These are phyloP conservation scores for Dictyostelium citrinum DNA, from an alignment of 78 protist species.

Conservation along the genomic window DNA sequence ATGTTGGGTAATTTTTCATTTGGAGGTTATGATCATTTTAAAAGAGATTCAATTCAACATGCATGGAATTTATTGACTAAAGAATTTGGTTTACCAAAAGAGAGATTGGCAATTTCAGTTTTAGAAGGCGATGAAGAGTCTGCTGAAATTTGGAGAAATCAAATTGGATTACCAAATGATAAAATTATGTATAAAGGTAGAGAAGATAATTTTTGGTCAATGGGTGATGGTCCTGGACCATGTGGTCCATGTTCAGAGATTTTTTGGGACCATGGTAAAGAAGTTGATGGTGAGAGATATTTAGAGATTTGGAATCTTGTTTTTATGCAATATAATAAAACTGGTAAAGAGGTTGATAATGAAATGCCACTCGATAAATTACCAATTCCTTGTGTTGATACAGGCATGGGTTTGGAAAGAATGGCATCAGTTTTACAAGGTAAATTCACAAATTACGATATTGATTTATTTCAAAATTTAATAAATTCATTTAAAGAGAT, in stretches of 20 bases:
- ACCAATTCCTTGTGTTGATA: conserved; percentile 78
- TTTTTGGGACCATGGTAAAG: conserved; percentile 67
- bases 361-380: background rate
- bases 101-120: conserved; percentile 58
- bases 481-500: conserved; percentile 78
- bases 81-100: conserved; percentile 48
- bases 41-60: conserved; percentile 56
- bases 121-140: conserved; percentile 80
- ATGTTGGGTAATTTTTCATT: conserved; percentile 90
- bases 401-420: conserved; percentile 93
- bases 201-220: conserved; percentile 86
- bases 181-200: conserved; percentile 49
- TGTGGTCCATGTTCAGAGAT: conserved; percentile 93
- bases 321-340: conserved; percentile 75
- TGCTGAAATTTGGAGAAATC: conserved; percentile 50
- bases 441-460: conserved; percentile 52
- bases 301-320: conserved; percentile 91
- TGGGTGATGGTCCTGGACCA: conserved; percentile 87
- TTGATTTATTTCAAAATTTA: conserved; percentile 68
- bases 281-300: conserved; percentile 71
- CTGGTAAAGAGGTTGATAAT: background rate
- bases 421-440: conserved; percentile 83
- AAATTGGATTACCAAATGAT: conserved; percentile 46
- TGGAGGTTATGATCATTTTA: conserved; percentile 56
- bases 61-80: conserved; percentile 85